Evolutionary conservation across 2,329 filamentous ascomycete species (phyloP), one percentile per base, ranked within the genome.

Genomic region (Nigrograna mackinnonii): DNA sequence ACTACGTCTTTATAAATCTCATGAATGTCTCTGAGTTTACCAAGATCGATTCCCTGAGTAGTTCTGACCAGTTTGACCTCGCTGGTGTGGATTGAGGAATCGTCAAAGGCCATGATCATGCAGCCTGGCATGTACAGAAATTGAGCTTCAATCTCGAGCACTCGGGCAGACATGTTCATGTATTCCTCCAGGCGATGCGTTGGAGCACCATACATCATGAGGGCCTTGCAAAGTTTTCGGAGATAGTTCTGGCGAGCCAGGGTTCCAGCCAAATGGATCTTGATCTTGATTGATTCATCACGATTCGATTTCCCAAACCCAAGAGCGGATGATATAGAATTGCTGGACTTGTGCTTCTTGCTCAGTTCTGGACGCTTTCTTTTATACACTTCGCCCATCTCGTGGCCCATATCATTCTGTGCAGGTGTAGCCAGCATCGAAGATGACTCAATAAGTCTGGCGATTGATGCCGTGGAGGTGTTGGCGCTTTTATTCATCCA

Each of bases 61-160:
- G 82, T 79, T 11, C 84, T 80, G 5, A 91, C 83, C 22, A 91
- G 78, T 69, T 89, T 88, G 48, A 91, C 86, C 61, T 90, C 86
- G n/a, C 86, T 86, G 0, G 87, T 91, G 58, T 91, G 86, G 0
- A 86, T 89, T 1, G 77, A 71, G 4, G 73, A 69, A 66, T 92
- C 88, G 58, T 83, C 91, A 60, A 96, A 96, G 4, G 89, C 92
- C 61, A 96, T 87, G 43, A 96, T 88, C 91, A 96, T 96, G 60
- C 89, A 95, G 0, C 89, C 89, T 0, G 91, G 91, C 21, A 96
- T 82, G 63, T 96, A 96, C 17, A 96, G 73, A 55, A 94, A 96
- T 58, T 95, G 90, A 5, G 86, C 87, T 52, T 95, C 87, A 13
- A 96, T 91, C 66, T 91, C 88, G 26, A 96, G 79, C 2, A 94